Base-by-base conservation (phyloP, 192 early-diverging fungal species). In the Entophlyctis helioformis region DNA sequence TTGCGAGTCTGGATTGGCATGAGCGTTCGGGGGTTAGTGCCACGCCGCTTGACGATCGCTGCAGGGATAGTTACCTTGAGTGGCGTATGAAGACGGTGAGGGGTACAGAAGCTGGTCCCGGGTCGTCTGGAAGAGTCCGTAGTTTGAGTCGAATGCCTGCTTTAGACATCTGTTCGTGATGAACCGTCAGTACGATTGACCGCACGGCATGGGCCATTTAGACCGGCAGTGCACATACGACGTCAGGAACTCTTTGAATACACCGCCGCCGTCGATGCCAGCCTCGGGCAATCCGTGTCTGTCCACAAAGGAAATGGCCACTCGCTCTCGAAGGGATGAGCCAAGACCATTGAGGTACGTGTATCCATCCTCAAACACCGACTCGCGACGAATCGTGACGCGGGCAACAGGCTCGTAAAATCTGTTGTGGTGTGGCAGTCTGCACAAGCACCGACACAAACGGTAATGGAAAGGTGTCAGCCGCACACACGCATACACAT, bases 171-270 rank as follows among this genome's bases (percentile, higher is more conserved):
- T 28, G 24, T n/a, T n/a, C n/a, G n/a, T n/a, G n/a, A n/a, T n/a
- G n/a, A n/a, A n/a, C n/a, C n/a, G n/a, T n/a, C n/a, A n/a, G n/a
- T n/a, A n/a, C n/a, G n/a, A n/a, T n/a, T n/a, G n/a, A n/a, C n/a
- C n/a, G n/a, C n/a, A n/a, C n/a, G n/a, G n/a, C n/a, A n/a, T n/a
- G n/a, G n/a, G n/a, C n/a, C n/a, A n/a, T n/a, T n/a, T n/a, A n/a
- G n/a, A n/a, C n/a, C n/a, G n/a, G 1, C 26, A 20, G 24, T 20
- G 20, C 20, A 61, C 67, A 46, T 74, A 80, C 57, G 65, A 51
- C 6, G 85, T 94, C 29, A 98, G 62, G 50, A 98, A 98, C 62
- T 98, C 94, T 37, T 98, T 98, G 57, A 98, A 98, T 10, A 98
- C 81, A 28, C 94, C 92, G 24, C 91, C 90, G 39, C 94, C 94